Conservation (phyloP, 768 basidiomycete species). For the Suillus americanus region DNA sequence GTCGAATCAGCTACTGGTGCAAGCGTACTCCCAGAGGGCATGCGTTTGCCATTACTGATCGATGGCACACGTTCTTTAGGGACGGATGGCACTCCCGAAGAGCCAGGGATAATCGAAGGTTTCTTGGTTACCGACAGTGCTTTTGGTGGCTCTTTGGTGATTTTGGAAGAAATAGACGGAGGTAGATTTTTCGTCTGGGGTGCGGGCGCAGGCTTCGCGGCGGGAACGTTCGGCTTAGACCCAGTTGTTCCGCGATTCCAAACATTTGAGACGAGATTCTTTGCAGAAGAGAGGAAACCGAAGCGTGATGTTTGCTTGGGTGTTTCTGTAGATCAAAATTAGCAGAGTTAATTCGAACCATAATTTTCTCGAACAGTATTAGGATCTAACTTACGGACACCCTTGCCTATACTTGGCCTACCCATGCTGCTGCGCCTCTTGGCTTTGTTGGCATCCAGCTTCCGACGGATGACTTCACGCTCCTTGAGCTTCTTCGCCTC, state of each 20-base stretch:
- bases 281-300: slow-evolving; percentile 70
- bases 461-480: slow-evolving; percentile 59
- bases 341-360: slow-evolving; percentile 7
- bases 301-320: slow-evolving; percentile 48
- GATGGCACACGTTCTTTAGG: background rate
- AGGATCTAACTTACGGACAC: slow-evolving; percentile 41
- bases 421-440: slow-evolving; percentile 69
- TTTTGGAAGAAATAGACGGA: slow-evolving; percentile 2
- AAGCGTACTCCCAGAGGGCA: slow-evolving; percentile 20
- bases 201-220: slow-evolving; percentile 25
- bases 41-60: slow-evolving; percentile 16
- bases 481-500: slow-evolving; percentile 41
- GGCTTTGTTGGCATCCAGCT: slow-evolving; percentile 65
- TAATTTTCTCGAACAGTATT: slow-evolving; percentile 12
- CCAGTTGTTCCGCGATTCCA: slow-evolving; percentile 58
- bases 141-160: slow-evolving; percentile 14
- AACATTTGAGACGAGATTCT: slow-evolving; percentile 68
- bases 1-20: slow-evolving; percentile 11
- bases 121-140: slow-evolving; percentile 20
- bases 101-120: slow-evolving; percentile 16
- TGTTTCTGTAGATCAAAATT: slow-evolving; percentile 34
- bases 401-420: slow-evolving; percentile 39
- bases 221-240: slow-evolving; percentile 29
- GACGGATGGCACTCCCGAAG: slow-evolving; percentile 20
- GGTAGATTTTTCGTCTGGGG: background rate